Evolutionary conservation across 2,329 filamentous ascomycete genomes (phyloP).

Genomic region (Drechslera avenae): DNA sequence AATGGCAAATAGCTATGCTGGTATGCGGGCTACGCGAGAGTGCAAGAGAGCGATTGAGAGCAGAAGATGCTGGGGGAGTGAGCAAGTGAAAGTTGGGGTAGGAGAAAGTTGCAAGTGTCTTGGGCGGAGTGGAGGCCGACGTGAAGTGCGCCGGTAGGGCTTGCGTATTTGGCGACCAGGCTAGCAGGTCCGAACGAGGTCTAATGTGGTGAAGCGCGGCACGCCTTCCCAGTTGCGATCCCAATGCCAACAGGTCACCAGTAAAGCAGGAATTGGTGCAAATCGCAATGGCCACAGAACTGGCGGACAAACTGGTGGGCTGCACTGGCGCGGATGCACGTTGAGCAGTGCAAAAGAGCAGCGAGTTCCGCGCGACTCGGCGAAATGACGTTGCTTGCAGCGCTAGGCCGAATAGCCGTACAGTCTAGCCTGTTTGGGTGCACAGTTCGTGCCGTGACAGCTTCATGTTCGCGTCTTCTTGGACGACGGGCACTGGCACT

Average conservation of each 20-base stretch:
- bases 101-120: background rate
- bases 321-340: constrained; percentile 3
- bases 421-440: constrained; percentile 7
- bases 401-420: constrained; percentile 10
- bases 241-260: background rate
- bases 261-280: background rate
- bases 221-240: background rate
- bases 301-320: background rate
- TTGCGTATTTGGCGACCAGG: constrained; percentile 10
- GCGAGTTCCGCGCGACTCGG: constrained; percentile 7
- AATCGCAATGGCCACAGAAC: constrained; percentile 6
- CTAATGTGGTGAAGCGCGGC: constrained; percentile 1
- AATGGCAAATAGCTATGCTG: constrained; percentile 26
- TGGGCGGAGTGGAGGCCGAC: constrained; percentile 10
- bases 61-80: constrained; percentile 22
- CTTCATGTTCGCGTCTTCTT: background rate
- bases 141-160: constrained; percentile 15
- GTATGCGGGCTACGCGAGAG: constrained; percentile 20
- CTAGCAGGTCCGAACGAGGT: constrained; percentile 17
- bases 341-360: background rate
- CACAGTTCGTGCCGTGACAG: background rate
- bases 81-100: constrained; percentile 6
- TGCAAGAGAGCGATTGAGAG: constrained; percentile 29
- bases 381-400: constrained; percentile 20
- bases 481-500: too few relatives aligned